A percentile compares a stretch with the other conserved stretches of the same genome.
These are phyloP conservation scores for Penicillium subrubescens DNA, from an alignment of 495 filamentous ascomycete genomes.

Conservation along the genomic window DNA sequence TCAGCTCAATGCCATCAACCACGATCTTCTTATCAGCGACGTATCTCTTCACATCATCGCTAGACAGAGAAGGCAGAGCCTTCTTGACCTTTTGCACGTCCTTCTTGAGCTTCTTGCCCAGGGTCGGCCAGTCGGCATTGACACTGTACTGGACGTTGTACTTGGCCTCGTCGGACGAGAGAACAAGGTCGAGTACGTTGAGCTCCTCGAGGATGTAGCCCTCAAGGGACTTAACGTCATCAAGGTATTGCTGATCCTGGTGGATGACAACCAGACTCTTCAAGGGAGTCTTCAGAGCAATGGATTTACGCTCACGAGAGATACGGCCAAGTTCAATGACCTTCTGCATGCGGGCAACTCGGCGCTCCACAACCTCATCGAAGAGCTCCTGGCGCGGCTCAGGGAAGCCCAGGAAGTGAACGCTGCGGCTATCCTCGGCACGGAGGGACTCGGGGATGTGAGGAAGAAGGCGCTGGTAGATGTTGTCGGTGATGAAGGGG, in stretches of 20 bases:
- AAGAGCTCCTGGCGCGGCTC: constrained; percentile 86
- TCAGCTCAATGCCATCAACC: constrained; percentile 82
- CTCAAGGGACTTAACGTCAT: constrained; percentile 82
- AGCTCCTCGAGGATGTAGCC: constrained; percentile 87
- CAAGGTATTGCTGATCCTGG: constrained; percentile 76
- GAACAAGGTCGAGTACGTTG: constrained; percentile 81
- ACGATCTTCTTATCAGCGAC: constrained; percentile 67
- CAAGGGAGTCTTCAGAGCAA: constrained; percentile 87
- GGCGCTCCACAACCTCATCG: constrained; percentile 80
- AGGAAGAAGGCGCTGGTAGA: constrained; percentile 84
- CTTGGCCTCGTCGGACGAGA: constrained; percentile 83
- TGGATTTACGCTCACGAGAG: constrained; percentile 79
- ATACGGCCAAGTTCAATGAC: constrained; percentile 89
- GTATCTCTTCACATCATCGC: constrained; percentile 75
- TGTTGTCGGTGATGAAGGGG: constrained; percentile 92
- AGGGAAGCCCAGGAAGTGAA: constrained; percentile 92
- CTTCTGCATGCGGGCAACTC: constrained; percentile 88
- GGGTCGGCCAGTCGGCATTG: constrained; percentile 85
- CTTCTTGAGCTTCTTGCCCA: constrained; percentile 97
- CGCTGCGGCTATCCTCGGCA: constrained; percentile 72
- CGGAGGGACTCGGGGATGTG: constrained; percentile 68
- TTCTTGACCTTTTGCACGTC: constrained; percentile 89
- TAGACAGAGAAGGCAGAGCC: constrained; percentile 77
- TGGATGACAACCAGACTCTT: constrained; percentile 92
- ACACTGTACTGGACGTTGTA: constrained; percentile 92